Conservation (phyloP, 208 protist genomes). For the Trypanosoma platydactyli region DNA sequence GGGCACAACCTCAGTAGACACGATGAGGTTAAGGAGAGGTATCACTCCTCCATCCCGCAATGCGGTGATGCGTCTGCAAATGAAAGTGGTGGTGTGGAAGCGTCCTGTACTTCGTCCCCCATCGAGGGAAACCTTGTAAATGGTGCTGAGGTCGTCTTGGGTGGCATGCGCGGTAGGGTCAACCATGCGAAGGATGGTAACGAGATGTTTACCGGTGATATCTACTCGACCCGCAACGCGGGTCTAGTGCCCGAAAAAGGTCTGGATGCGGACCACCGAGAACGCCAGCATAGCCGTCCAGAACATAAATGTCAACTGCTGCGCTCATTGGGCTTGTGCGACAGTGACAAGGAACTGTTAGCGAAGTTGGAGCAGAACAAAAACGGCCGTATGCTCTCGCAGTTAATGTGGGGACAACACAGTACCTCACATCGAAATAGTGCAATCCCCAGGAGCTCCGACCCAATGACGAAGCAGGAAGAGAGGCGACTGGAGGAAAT, state of each 20-base stretch:
- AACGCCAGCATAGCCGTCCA: no score
- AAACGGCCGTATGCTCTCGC: slow-evolving; percentile 22
- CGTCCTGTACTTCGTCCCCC: not conserved
- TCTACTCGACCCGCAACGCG: no score
- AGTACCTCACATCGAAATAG: not conserved
- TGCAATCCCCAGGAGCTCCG: not conserved
- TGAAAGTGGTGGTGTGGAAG: not conserved
- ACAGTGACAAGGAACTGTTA: not conserved
- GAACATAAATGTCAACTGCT: no score
- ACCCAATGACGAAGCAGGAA: not conserved
- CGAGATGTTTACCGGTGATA: no score
- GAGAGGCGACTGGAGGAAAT: slow-evolving; percentile 8
- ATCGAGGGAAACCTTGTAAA: not conserved
- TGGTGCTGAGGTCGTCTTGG: no score
- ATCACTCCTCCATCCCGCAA: not conserved
- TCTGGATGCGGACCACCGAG: no score
- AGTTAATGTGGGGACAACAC: not conserved
- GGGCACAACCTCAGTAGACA: not conserved
- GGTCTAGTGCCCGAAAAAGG: no score
- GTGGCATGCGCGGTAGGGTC: no score
- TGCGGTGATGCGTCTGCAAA: not conserved
- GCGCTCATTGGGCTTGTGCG: no score
- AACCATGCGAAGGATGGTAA: no score
- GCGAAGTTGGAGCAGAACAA: not conserved
- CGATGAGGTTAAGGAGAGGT: not conserved